Evolutionary conservation across 345 rosid genomes (phyloP).

Genomic region (Atalantia buxifolia): DNA sequence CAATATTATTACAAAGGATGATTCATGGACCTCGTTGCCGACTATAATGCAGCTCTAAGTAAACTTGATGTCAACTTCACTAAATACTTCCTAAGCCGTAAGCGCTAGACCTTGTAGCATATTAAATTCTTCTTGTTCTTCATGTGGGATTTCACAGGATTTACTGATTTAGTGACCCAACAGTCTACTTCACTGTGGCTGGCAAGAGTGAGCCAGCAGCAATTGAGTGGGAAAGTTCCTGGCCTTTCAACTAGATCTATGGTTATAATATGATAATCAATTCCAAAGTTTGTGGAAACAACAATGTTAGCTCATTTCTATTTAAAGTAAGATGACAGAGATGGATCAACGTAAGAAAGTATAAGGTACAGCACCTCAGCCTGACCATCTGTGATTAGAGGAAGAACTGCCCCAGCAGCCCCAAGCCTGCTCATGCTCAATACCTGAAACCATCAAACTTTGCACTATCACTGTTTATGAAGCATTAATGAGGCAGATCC

Average conservation of each 20-base stretch:
- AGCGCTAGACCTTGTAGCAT: background rate
- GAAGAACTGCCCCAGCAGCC: conserved; percentile 48
- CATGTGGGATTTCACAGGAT: background rate
- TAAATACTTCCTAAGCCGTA: background rate
- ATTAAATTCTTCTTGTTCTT: background rate
- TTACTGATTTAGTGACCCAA: background rate
- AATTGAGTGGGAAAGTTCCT: background rate
- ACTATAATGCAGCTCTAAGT: background rate
- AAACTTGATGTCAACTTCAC: background rate
- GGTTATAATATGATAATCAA: background rate
- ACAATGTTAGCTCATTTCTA: too few relatives aligned
- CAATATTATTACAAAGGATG: background rate
- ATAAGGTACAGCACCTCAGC: conserved; percentile 28
- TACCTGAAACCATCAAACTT: conserved; percentile 28
- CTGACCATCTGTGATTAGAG: conserved; percentile 38
- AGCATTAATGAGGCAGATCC: background rate
- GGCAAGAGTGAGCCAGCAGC: background rate
- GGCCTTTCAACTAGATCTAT: background rate
- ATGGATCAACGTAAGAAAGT: background rate
- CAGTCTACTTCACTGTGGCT: background rate
- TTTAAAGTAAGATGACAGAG: background rate
- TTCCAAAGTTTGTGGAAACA: background rate
- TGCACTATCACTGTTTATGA: background rate
- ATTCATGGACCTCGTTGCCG: background rate
- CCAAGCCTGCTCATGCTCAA: conserved; percentile 57